Conservation (phyloP, 345 rosid genomes). For the Syzygium grande region DNA sequence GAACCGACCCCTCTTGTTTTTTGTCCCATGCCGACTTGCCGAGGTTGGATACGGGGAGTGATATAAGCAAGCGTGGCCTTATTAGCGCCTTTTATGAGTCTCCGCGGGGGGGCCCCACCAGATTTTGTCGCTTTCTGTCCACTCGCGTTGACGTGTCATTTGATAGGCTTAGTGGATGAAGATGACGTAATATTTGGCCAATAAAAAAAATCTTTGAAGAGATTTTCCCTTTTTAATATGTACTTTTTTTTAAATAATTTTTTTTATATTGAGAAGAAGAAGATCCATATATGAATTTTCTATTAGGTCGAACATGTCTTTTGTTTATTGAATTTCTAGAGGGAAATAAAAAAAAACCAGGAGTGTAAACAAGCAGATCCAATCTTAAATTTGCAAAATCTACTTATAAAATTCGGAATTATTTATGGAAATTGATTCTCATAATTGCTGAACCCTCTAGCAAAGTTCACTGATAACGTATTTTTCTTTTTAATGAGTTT, state of each 20-base stretch:
- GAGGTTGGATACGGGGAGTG: background rate
- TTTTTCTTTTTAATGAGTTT: background rate
- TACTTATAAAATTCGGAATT: background rate
- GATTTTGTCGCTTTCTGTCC: background rate
- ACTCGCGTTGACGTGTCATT: background rate
- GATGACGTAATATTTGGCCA: background rate
- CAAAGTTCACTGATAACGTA: background rate
- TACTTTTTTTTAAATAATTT: background rate
- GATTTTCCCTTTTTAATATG: background rate
- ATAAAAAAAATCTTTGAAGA: background rate
- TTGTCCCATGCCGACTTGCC: background rate
- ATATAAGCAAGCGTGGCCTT: background rate
- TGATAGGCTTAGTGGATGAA: background rate
- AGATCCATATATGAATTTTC: background rate
- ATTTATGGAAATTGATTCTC: background rate
- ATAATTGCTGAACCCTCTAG: background rate
- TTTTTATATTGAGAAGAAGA: background rate
- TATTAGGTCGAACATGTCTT: too few species aligned
- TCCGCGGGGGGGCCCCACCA: background rate
- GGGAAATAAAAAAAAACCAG: background rate
- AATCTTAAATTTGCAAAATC: background rate
- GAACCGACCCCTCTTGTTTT: background rate
- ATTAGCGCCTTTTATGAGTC: background rate
- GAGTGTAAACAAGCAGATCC: background rate
- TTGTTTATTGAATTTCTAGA: too few species aligned